Evolutionary conservation across 1,284 basidiomycete genomes (phyloP).

Genomic region (Erythrobasidium hasegawianum): DNA sequence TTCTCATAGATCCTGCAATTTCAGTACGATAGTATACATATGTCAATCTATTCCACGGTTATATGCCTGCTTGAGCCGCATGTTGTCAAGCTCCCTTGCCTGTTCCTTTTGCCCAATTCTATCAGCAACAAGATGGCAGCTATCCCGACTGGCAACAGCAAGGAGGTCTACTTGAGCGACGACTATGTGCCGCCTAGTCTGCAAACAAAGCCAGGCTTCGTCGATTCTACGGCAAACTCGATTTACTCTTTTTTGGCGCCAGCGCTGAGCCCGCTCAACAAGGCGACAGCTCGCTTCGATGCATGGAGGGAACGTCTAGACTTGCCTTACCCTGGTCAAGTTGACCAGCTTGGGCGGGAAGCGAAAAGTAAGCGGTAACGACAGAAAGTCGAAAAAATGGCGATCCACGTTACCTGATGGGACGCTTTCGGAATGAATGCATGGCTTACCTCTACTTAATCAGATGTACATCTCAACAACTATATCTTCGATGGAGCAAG

Average conservation of each 20-base stretch:
- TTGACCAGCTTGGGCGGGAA: constrained; percentile 86
- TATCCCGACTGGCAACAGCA: not conserved
- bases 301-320: constrained; percentile 54
- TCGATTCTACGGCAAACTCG: constrained; percentile 15
- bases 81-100: too few relatives aligned
- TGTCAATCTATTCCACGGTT: too few relatives aligned
- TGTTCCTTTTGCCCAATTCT: too few relatives aligned
- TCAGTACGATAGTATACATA: too few relatives aligned
- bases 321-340: constrained; percentile 79
- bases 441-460: constrained; percentile 47
- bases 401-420: not conserved
- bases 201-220: constrained; percentile 20
- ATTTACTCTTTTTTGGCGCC: constrained; percentile 20
- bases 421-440: not conserved
- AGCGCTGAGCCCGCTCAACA: constrained; percentile 23
- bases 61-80: too few relatives aligned
- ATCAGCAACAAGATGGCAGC: not conserved
- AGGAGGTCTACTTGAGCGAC: constrained; percentile 29
- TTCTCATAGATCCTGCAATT: too few relatives aligned
- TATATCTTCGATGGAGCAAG: constrained; percentile 95
- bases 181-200: constrained; percentile 21
- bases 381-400: not conserved
- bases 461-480: constrained; percentile 82
- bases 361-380: constrained; percentile 40
- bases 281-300: constrained; percentile 26